Evolutionary conservation across 2,329 filamentous ascomycete genomes (phyloP), one percentile per base, ranked within the genome.

Genomic region (Pyricularia grisea): DNA sequence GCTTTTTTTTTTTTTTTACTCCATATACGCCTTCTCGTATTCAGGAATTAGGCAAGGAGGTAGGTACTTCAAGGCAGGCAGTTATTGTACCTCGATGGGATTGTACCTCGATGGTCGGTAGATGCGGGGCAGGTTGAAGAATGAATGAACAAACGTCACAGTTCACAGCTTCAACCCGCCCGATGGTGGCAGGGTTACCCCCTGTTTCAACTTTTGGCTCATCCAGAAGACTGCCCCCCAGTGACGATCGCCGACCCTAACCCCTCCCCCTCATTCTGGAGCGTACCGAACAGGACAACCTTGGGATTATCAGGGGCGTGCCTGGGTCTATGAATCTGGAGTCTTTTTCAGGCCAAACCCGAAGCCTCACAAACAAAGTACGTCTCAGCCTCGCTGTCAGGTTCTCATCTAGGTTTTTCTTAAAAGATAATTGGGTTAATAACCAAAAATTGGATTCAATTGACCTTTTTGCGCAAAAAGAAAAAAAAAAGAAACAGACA

Each of bases 341-440:
- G 7, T 50, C 42, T 50, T 50, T 42, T 33, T 33, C 7, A 20
- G 42, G 42, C 42, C 33, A 36, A 50, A 50, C 17, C 17, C n/a
- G 42, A 50, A 50, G 42, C 60, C 60, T 64, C 25, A n/a, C 42
- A 67, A 67, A 67, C 66, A 50, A 58, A 11, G 17, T 42, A 20
- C 36, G 66, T 67, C 66, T 67, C 66, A 67, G 66, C 66, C 66
- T 67, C 66, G 66, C 42, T 17, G 25, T 64, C 60, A 27, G 30
- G 23, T 67, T 30, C 20, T 20, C 65, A n/a, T 67, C 42, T n/a
- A 50, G 42, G 6, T 50, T n/a, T 50, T 50, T n/a, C 7, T 11
- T 14, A 14, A 36, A 14, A 11, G 33, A 36, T 36, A 36, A 36
- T 50, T 50, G 42, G 20, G 17, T n/a, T 50, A 7, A 50, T 50